A percentile compares a stretch with the other conserved stretches of the same genome.
phyloP scores from a whole-genome alignment of 2,329 filamentous ascomycete genomes.

The Colletotrichum spinosum region DNA sequence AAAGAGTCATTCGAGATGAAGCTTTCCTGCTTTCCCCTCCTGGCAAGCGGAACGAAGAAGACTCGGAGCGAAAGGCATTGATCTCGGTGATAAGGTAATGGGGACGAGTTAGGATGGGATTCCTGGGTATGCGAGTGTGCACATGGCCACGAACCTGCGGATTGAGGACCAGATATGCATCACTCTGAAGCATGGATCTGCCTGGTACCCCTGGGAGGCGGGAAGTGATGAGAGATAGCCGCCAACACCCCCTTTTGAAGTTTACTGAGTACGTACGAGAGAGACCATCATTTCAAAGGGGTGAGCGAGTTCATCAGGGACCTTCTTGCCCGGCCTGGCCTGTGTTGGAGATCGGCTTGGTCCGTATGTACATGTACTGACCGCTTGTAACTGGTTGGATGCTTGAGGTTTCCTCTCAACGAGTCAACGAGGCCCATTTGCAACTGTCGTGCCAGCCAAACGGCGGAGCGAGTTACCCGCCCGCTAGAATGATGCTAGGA shows the following conservation, averaged over 20 bases:
- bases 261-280: constrained; percentile 5
- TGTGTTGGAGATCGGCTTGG: neutral
- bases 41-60: constrained; percentile 11
- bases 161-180: constrained; percentile 14
- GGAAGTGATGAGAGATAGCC: constrained; percentile 4
- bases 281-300: constrained; percentile 12
- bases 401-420: too few relatives aligned
- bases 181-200: constrained; percentile 26
- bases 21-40: neutral
- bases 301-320: neutral
- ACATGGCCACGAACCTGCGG: constrained; percentile 2
- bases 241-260: constrained; percentile 5
- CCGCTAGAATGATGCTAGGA: constrained; percentile 1
- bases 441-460: constrained; percentile 20
- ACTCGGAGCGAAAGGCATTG: constrained; percentile 29
- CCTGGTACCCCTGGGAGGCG: constrained; percentile 14
- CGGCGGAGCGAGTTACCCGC: constrained; percentile 5
- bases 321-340: neutral
- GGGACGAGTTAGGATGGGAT: constrained; percentile 25
- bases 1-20: constrained; percentile 22
- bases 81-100: constrained; percentile 34
- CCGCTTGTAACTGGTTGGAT: neutral
- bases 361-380: neutral
- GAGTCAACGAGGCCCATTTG: neutral
- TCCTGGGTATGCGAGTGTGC: constrained; percentile 7